Base-by-base conservation (phyloP, 2,329 filamentous ascomycete genomes). In the Pseudogymnoascus sp. region DNA sequence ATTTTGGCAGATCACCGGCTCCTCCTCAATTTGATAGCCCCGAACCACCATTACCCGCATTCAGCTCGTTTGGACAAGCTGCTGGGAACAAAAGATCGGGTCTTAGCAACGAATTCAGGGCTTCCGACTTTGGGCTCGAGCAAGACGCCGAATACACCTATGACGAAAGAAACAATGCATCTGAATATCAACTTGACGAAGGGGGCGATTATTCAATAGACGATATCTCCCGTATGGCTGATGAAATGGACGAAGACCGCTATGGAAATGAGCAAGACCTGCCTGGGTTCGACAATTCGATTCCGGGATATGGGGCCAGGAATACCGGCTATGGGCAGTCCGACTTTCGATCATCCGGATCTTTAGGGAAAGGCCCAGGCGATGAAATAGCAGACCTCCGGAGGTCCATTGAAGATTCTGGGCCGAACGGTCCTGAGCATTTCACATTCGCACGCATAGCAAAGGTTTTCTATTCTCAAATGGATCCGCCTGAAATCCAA, bases 361-460 rank as follows among this genome's bases (percentile, higher is more conserved):
- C 60, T 28, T 31, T 59, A 21, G 37, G 60, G 12, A 21, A 12
- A n/a, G 60, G 9, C 7, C 40, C 18, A 21, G n/a, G 14, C 14
- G 23, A 28, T 11, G 43, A 34, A 60, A 3, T 42, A 25, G 38
- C 37, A 23, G 21, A 34, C 11, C 8, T 38, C 8, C 23, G 25
- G 6, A 60, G 31, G 18, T 34, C 25, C 12, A 49, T 43, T 8
- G 46, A 59, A 49, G 16, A 38, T 34, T 9, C 25, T 14, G 40
- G 59, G 16, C 56, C 21, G 43, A 46, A 21, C 28, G 28, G 5
- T 25, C 5, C 62, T 63, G 64, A 78, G 79, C 62, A 80, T 85
- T 63, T 82, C 70, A 65, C 85, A 49, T 89, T 91, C 70, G 82
- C 86, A 3, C 78, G 83, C 5, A 85, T 96, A 64, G 90, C 90